Conservation (phyloP, 1,284 basidiomycete genomes). For the Ustilago cynodontis region DNA sequence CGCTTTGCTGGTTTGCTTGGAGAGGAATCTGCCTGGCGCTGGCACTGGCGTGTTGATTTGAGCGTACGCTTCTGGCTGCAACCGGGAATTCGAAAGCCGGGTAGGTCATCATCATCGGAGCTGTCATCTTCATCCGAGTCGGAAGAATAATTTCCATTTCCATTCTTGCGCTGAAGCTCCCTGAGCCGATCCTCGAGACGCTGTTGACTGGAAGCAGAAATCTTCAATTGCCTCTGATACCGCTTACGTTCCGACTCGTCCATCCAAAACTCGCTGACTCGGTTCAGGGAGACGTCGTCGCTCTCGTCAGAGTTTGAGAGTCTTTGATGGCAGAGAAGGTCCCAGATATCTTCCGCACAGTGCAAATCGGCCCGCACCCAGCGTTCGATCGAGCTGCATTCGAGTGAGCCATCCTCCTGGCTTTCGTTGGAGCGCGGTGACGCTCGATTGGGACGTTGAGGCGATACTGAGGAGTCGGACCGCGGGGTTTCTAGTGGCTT, state of each 20-base stretch:
- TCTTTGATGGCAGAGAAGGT: slow-evolving; percentile 27
- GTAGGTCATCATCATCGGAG: slow-evolving; percentile 17
- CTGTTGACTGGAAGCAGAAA: slow-evolving; percentile 1
- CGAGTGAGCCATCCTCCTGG: slow-evolving; percentile 23
- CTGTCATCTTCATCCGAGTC: slow-evolving; percentile 22
- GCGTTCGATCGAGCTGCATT: slow-evolving; percentile 26
- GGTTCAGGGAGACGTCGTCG: not conserved
- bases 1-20: slow-evolving; percentile 18
- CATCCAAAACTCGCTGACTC: slow-evolving; percentile 50
- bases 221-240: slow-evolving; percentile 34
- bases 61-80: slow-evolving; percentile 8
- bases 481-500: slow-evolving; percentile 11
- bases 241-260: slow-evolving; percentile 22
- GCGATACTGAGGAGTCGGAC: slow-evolving; percentile 5
- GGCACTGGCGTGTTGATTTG: slow-evolving; percentile 3
- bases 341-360: slow-evolving; percentile 42
- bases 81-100: slow-evolving; percentile 7
- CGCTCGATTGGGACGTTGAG: slow-evolving; percentile 4
- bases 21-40: not conserved
- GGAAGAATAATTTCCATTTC: slow-evolving; percentile 3
- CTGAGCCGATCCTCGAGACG: slow-evolving; percentile 35
- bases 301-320: slow-evolving; percentile 1
- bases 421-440: slow-evolving; percentile 11
- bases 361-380: slow-evolving; percentile 30
- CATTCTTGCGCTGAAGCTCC: slow-evolving; percentile 24